Conservation (phyloP, 2,329 filamentous ascomycete genomes). For the Ceratocystis variospora region DNA sequence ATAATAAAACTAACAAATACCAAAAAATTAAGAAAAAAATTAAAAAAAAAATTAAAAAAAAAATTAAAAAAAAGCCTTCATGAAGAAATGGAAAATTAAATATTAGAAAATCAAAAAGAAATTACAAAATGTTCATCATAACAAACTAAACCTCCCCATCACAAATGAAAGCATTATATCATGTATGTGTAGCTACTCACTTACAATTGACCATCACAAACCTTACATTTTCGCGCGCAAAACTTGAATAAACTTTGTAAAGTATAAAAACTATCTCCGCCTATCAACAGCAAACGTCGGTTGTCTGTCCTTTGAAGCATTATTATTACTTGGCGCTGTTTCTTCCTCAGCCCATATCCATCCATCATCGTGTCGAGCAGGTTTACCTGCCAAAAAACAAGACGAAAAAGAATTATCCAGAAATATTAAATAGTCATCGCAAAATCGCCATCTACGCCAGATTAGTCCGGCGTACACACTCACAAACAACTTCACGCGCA, state of each 20-base stretch:
- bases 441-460: not conserved
- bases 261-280: not conserved
- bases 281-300: not conserved
- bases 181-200: too few relatives aligned
- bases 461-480: not conserved
- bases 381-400: constrained; percentile 51
- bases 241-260: not conserved
- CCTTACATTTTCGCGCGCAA: not conserved
- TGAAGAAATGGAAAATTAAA: too few relatives aligned
- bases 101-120: too few relatives aligned
- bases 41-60: too few relatives aligned
- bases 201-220: not conserved
- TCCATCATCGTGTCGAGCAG: not conserved
- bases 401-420: constrained; percentile 39
- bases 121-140: too few relatives aligned
- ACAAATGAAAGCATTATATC: too few relatives aligned
- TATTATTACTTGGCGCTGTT: not conserved
- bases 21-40: too few relatives aligned
- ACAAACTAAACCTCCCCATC: too few relatives aligned
- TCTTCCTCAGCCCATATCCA: not conserved
- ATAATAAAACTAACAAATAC: too few relatives aligned
- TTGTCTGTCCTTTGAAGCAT: not conserved
- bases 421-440: constrained; percentile 7
- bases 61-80: too few relatives aligned
- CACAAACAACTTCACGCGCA: not conserved